These are phyloP conservation scores for Didymella pinodella DNA, from an alignment of 2,329 filamentous ascomycete genomes.

Conservation along the genomic window DNA sequence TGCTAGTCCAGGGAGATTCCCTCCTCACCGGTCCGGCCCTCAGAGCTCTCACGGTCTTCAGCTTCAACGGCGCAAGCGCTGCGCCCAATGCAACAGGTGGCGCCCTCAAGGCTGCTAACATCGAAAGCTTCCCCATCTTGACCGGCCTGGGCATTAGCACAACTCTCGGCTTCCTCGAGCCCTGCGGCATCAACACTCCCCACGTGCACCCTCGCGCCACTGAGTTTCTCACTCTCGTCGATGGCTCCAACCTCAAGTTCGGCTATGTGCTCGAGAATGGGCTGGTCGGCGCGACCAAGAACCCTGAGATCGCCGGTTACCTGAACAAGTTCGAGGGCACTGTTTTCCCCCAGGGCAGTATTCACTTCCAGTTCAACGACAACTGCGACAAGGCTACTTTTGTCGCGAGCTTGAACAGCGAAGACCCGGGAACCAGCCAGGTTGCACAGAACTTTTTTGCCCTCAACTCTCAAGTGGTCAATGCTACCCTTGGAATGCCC, in stretches of 20 bases:
- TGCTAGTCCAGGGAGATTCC: slow-evolving; percentile 43
- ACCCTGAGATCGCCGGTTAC: slow-evolving; percentile 51
- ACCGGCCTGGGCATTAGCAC: slow-evolving; percentile 50
- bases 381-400: slow-evolving; percentile 56
- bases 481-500: slow-evolving; percentile 51
- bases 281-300: slow-evolving; percentile 44
- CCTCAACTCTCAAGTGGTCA: slow-evolving; percentile 48
- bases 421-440: slow-evolving; percentile 54
- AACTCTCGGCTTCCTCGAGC: slow-evolving; percentile 51
- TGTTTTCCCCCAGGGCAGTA: slow-evolving; percentile 57
- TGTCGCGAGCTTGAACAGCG: slow-evolving; percentile 54
- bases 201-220: slow-evolving; percentile 59
- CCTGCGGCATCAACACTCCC: slow-evolving; percentile 59
- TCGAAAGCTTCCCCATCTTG: slow-evolving; percentile 52
- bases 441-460: slow-evolving; percentile 57
- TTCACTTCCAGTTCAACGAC: slow-evolving; percentile 61
- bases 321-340: slow-evolving; percentile 56
- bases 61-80: slow-evolving; percentile 57
- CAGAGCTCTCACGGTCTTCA: slow-evolving; percentile 67
- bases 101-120: slow-evolving; percentile 44
- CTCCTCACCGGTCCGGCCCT: slow-evolving; percentile 46
- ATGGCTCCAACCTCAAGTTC: slow-evolving; percentile 52
- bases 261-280: slow-evolving; percentile 59
- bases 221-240: slow-evolving; percentile 58
- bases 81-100: slow-evolving; percentile 63